phyloP scores from a whole-genome alignment of 225 moss, liverwort and hornwort species.

The Climacium dendroides region DNA sequence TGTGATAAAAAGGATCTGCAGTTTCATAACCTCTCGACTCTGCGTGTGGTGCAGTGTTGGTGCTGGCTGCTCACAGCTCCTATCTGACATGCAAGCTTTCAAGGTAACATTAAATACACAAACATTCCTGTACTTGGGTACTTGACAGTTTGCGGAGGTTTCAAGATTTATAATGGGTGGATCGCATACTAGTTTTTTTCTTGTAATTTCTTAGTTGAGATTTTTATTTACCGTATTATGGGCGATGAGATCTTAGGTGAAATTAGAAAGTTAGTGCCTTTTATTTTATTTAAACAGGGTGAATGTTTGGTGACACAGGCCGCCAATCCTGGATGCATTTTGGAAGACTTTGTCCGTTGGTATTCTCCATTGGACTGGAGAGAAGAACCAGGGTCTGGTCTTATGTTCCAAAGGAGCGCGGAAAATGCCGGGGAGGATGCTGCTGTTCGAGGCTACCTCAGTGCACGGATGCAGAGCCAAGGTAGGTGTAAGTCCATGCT shows the following conservation, averaged over 20 bases:
- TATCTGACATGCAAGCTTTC: conserved; percentile 98
- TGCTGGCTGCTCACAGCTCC: conserved; percentile 94
- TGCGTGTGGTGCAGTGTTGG: conserved; percentile 57
- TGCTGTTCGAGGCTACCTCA: conserved; percentile 70
- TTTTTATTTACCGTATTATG: neutral
- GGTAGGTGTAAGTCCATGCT: conserved; percentile 17
- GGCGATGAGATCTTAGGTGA: neutral
- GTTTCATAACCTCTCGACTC: neutral
- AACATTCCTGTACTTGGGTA: neutral
- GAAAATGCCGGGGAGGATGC: conserved; percentile 32
- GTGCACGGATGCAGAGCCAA: conserved; percentile 84
- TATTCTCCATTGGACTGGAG: conserved; percentile 96
- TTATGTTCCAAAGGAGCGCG: conserved; percentile 28
- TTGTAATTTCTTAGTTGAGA: neutral
- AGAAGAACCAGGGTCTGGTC: conserved; percentile 66
- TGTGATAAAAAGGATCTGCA: neutral
- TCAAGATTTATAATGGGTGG: neutral
- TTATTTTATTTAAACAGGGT: neutral
- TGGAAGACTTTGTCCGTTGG: conserved; percentile 99
- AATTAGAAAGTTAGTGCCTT: neutral
- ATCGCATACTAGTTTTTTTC: neutral
- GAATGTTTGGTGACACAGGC: conserved; percentile 35
- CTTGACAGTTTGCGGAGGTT: neutral
- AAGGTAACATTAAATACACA: conserved; percentile 29
- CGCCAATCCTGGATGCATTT: conserved; percentile 92